These are phyloP conservation scores for Venturia pyrina DNA, from an alignment of 2,329 filamentous ascomycete species.

Conservation along the genomic window DNA sequence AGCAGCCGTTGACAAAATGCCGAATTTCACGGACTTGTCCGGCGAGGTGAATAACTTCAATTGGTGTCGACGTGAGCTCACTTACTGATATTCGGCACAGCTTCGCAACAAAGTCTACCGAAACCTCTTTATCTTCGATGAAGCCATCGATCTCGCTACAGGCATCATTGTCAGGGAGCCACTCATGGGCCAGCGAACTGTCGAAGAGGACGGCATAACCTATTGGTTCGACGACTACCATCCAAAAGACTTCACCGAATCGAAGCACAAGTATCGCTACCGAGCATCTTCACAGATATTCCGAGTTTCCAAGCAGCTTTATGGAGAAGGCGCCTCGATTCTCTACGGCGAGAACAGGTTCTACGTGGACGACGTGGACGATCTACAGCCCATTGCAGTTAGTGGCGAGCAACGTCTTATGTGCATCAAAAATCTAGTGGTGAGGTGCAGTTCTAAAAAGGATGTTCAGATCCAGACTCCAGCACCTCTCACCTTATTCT, in stretches of 20 bases:
- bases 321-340: background rate
- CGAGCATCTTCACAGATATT: background rate
- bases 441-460: too few species aligned
- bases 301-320: background rate
- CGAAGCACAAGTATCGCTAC: too few species aligned
- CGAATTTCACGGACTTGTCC: background rate
- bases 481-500: too few species aligned
- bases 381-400: too few species aligned
- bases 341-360: background rate
- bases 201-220: too few species aligned
- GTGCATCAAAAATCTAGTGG: too few species aligned
- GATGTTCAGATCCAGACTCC: too few species aligned
- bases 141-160: background rate
- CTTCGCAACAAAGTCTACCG: background rate
- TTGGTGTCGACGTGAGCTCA: background rate
- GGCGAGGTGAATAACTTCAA: background rate
- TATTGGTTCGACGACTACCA: too few species aligned
- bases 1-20: background rate
- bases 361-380: background rate
- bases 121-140: background rate
- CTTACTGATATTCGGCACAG: background rate
- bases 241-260: too few species aligned
- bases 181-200: background rate
- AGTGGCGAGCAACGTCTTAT: too few species aligned
- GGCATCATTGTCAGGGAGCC: background rate